These are phyloP conservation scores for Auricularia sp. DNA, from an alignment of 768 basidiomycete genomes.

Conservation along the genomic window DNA sequence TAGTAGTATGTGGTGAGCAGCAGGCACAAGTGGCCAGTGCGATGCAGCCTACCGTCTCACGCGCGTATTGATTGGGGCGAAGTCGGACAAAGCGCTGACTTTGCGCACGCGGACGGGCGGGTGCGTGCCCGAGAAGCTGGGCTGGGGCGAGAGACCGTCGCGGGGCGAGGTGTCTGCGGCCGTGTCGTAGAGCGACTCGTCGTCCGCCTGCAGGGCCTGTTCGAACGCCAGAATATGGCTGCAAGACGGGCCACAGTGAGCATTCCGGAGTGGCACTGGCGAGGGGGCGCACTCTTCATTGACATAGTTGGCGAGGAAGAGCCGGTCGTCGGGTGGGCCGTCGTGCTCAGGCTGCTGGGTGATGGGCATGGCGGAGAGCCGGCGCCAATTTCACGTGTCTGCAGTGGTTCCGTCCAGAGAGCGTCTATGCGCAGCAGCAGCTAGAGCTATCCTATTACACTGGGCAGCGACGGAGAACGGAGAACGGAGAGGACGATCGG, in stretches of 20 bases:
- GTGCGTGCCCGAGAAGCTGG: conserved; percentile 12
- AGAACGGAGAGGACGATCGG: background rate
- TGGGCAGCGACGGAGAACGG: too few species aligned
- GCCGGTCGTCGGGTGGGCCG: background rate
- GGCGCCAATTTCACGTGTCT: too few species aligned
- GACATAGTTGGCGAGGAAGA: conserved; percentile 48
- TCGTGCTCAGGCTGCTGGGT: background rate
- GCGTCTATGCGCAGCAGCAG: too few species aligned
- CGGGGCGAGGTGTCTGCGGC: conserved; percentile 24
- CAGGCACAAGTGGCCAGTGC: background rate
- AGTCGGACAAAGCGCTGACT: conserved; percentile 76
- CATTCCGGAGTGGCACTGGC: background rate
- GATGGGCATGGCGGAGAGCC: background rate
- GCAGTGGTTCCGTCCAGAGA: too few species aligned
- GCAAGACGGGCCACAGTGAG: background rate
- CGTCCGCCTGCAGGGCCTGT: conserved; percentile 59
- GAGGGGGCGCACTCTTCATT: conserved; percentile 52
- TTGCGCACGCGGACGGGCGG: conserved; percentile 48
- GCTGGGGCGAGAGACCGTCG: conserved; percentile 22
- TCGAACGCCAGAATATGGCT: conserved; percentile 71
- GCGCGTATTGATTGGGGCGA: conserved; percentile 80
- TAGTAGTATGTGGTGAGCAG: background rate
- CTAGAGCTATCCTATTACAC: too few species aligned
- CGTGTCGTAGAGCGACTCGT: conserved; percentile 23
- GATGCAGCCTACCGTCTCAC: conserved; percentile 52